Percentiles rank a stretch among this genome's conserved stretches.
Conservation (phyloP, 176 grass and related monocot genomes). For the Aegilops bicornis region DNA sequence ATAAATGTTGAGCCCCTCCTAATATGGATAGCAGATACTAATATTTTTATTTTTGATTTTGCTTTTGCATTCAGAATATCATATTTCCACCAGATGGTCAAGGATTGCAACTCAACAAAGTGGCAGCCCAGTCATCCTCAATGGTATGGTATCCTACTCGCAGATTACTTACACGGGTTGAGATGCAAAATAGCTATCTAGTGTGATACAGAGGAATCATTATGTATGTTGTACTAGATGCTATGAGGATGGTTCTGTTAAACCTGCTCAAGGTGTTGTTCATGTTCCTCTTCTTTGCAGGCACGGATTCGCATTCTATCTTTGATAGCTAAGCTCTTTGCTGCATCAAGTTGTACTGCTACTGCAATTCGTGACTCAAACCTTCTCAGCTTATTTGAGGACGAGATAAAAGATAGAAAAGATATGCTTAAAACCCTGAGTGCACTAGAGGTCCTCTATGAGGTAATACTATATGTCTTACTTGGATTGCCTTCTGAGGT, state of each 20-base stretch:
- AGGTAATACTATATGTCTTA: slow-evolving; percentile 50
- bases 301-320: slow-evolving; percentile 70
- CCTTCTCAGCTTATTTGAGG: slow-evolving; percentile 87
- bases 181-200: slow-evolving; percentile 17
- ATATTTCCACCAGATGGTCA: slow-evolving; percentile 72
- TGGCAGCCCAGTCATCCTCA: slow-evolving; percentile 67
- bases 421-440: slow-evolving; percentile 80
- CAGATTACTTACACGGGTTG: background rate
- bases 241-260: background rate
- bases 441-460: slow-evolving; percentile 83
- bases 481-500: background rate
- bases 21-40: background rate
- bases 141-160: slow-evolving; percentile 38
- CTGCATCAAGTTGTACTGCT: slow-evolving; percentile 60
- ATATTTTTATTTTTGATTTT: slow-evolving; percentile 6
- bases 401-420: slow-evolving; percentile 76
- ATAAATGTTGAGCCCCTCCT: background rate
- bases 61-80: slow-evolving; percentile 52
- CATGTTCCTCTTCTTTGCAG: slow-evolving; percentile 45
- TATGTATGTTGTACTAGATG: slow-evolving; percentile 6
- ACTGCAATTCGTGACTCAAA: slow-evolving; percentile 56
- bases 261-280: slow-evolving; percentile 15
- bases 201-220: background rate
- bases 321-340: slow-evolving; percentile 82
- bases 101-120: slow-evolving; percentile 60